Base-by-base conservation (phyloP, 768 basidiomycete species). In the Hygrophorus pudorinus region DNA sequence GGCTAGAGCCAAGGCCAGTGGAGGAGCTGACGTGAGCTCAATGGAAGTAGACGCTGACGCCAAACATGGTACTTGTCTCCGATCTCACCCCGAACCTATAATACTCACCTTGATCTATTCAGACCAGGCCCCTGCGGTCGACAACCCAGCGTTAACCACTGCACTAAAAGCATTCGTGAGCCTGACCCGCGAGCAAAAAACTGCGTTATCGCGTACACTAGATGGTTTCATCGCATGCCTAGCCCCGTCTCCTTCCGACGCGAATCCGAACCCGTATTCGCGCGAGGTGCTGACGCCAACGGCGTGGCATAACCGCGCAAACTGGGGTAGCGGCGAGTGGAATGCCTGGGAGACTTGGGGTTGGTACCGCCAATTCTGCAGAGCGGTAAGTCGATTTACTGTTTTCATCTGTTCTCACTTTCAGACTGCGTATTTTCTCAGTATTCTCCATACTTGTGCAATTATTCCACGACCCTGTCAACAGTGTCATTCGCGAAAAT, bases 331-430 rank as follows among this genome's bases (percentile, higher is more conserved):
- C 30, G 75, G 78, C 20, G 81, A 85, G 44, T 93, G 90, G 90
- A 73, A 75, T 55, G 69, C 75, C 1, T 91, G 87, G 88, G 81
- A 86, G 64, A 85, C 81, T 0, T 90, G 86, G 83, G 81, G 85
- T 2, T 93, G 90, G 90, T 92, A 85, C 53, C 70, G 85, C 48
- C 87, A 94, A 53, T 92, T 90, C 65, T 86, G 85, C 60, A 71
- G 88, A 54, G 71, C 65, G 59, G 90, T 91, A 43, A 50, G 86
- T 66, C n/a, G 17, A 21, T 10, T 10, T 31, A 18, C n/a, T n/a
- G n/a, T n/a, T 31, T 17, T 43, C 27, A 27, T 42, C 28, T 8
- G 17, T 4, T 36, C 6, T 2, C 12, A 47, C 13, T 43, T 29
- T 6, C 13, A 13, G 27, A 21, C 13, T 27, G 13, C 36, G 5